A percentile compares a stretch with the other conserved stretches of the same genome.
phyloP scores from a whole-genome alignment of 371 early-diverging fungal genomes.

The Mortierella sp. region DNA sequence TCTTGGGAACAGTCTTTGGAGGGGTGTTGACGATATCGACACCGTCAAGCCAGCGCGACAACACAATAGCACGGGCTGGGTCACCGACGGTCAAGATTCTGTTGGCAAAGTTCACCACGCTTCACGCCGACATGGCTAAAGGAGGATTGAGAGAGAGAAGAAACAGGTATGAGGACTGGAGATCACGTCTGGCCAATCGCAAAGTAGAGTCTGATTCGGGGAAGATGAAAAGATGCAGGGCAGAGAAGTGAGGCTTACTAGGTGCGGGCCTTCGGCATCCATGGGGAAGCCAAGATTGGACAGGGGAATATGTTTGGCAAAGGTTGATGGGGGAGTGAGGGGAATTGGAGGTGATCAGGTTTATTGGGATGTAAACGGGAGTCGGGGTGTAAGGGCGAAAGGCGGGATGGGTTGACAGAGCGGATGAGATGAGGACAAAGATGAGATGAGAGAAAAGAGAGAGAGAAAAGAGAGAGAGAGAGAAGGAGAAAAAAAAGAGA shows the following conservation, averaged over 20 bases:
- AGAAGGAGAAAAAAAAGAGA: conserved; percentile 2
- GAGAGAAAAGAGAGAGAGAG: not conserved
- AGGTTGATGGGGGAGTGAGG: not conserved
- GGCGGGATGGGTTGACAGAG: conserved; percentile 1
- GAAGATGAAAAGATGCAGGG: not conserved
- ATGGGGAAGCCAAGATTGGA: conserved; percentile 86
- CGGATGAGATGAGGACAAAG: conserved; percentile 14
- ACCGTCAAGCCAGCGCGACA: conserved; percentile 72
- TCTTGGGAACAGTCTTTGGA: conserved; percentile 62
- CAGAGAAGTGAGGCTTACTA: conserved; percentile 56
- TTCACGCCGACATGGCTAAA: conserved; percentile 81
- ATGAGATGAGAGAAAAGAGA: not conserved
- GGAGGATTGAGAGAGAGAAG: not conserved
- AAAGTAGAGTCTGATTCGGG: no score
- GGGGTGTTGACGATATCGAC: conserved; percentile 58
- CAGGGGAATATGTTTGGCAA: conserved; percentile 51
- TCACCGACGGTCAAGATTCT: conserved; percentile 96
- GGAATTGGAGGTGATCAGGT: not conserved
- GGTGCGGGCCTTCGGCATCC: conserved; percentile 80
- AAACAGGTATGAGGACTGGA: not conserved
- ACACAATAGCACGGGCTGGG: conserved; percentile 76
- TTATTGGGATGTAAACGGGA: not conserved
- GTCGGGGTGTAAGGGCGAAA: not conserved
- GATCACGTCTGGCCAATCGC: no score
- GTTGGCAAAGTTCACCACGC: conserved; percentile 86